phyloP scores from a whole-genome alignment of 495 filamentous ascomycete genomes.

The Astrothelium macrocarpum region DNA sequence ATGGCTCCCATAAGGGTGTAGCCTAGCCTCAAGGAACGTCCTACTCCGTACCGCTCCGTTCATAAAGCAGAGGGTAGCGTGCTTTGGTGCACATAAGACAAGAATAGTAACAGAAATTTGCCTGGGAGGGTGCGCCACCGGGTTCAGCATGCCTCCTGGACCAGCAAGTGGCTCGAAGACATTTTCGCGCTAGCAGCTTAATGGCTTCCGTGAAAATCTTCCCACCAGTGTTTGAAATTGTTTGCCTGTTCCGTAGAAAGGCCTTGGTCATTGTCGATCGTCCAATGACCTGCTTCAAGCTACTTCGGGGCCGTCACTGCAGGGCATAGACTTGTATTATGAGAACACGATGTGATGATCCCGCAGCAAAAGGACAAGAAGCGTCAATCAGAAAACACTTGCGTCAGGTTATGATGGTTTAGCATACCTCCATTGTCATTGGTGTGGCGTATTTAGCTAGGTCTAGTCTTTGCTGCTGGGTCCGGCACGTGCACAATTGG shows the following conservation, averaged over 20 bases:
- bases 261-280: no score
- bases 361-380: neutral
- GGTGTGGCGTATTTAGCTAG: neutral
- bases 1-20: neutral
- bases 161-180: no score
- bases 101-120: no score
- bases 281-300: no score
- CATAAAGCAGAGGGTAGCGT: neutral
- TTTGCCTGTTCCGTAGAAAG: no score
- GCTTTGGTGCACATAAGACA: no score
- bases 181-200: no score
- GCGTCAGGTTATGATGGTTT: neutral
- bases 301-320: no score
- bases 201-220: no score
- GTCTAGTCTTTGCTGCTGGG: neutral
- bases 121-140: no score
- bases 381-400: neutral
- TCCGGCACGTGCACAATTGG: neutral
- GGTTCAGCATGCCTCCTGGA: no score
- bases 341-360: neutral
- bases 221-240: no score
- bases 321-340: neutral
- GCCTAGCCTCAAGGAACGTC: neutral
- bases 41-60: neutral
- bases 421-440: neutral